These are phyloP conservation scores for Sporisorium graminicola DNA, from an alignment of 1,284 basidiomycete genomes.

Conservation along the genomic window DNA sequence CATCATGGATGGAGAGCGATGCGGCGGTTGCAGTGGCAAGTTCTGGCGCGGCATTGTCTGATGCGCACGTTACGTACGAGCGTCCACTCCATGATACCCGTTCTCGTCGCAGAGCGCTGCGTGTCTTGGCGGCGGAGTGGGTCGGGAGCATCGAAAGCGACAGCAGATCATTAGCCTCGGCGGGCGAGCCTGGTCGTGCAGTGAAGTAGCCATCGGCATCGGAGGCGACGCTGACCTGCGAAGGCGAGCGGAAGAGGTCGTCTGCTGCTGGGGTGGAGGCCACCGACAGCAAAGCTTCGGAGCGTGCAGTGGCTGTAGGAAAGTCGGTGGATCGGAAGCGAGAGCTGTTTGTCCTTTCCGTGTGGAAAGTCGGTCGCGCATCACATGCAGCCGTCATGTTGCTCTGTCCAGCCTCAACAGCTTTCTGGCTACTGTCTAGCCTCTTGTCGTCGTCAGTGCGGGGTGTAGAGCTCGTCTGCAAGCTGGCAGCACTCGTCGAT, in stretches of 20 bases:
- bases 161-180: conserved; percentile 6
- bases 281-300: conserved; percentile 17
- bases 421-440: background rate
- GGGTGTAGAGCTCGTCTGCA: background rate
- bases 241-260: conserved; percentile 26
- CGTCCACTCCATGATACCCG: conserved; percentile 22
- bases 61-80: conserved; percentile 13
- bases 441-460: background rate
- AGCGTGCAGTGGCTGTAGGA: conserved; percentile 5
- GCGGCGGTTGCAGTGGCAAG: conserved; percentile 5
- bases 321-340: conserved; percentile 2
- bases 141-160: conserved; percentile 15
- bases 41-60: conserved; percentile 24
- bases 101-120: conserved; percentile 21
- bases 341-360: background rate
- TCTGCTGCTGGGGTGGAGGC: conserved; percentile 19
- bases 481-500: conserved; percentile 2
- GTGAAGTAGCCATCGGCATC: conserved; percentile 41
- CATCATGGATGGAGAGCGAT: conserved; percentile 15
- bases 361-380: background rate
- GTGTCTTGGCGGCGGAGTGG: conserved; percentile 12
- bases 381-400: background rate
- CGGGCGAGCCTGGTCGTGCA: conserved; percentile 31
- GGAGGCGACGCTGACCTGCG: conserved; percentile 28
- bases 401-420: background rate